Percentiles rank a stretch among this genome's conserved stretches.
Evolutionary conservation across 805 yeast species (phyloP).

Genomic region (Pichia insulana): DNA sequence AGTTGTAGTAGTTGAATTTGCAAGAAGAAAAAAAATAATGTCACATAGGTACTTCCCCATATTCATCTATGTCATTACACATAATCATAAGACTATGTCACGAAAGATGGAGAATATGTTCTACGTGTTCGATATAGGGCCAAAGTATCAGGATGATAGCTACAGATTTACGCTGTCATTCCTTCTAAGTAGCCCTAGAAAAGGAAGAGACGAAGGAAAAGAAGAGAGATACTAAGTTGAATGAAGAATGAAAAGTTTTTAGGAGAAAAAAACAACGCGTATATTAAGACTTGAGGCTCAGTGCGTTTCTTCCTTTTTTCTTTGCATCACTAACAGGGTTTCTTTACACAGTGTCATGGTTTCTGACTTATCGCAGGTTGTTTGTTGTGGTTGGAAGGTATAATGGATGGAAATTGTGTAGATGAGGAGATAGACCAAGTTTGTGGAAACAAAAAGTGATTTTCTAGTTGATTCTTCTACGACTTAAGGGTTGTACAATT

Average conservation of each 20-base stretch:
- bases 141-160: slow-evolving; percentile 37
- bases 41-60: slow-evolving; percentile 74
- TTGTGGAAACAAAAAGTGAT: no score
- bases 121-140: slow-evolving; percentile 57
- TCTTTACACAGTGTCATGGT: no score
- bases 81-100: slow-evolving; percentile 11
- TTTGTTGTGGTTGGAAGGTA: no score
- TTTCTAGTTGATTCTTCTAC: no score
- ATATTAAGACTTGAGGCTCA: not conserved
- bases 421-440: no score
- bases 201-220: not conserved
- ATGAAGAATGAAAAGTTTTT: not conserved
- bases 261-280: no score
- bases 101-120: slow-evolving; percentile 80
- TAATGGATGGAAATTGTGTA: no score
- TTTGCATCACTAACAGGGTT: no score
- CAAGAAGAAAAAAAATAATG: no score
- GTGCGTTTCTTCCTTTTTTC: not conserved
- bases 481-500: no score
- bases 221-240: not conserved
- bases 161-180: slow-evolving; percentile 7
- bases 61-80: slow-evolving; percentile 49
- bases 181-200: slow-evolving; percentile 9
- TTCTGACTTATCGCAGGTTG: no score
- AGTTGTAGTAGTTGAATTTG: no score